Evolutionary conservation across 176 grass and related monocot species (phyloP).

Genomic region (Phyllostachys edulis): DNA sequence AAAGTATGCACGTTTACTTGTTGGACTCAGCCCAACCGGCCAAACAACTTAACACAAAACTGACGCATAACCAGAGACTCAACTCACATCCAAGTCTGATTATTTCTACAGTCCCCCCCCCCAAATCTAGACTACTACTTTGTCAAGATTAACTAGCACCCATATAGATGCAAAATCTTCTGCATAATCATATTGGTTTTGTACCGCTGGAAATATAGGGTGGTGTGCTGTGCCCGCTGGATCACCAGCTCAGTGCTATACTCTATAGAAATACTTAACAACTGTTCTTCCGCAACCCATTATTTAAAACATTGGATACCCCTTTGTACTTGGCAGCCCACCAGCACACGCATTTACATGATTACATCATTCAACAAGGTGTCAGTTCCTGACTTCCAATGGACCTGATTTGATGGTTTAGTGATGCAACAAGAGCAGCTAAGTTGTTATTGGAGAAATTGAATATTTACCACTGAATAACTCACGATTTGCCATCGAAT

Average conservation of each 20-base stretch:
- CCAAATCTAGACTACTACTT: too few relatives aligned
- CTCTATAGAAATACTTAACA: background rate
- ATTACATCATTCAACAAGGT: background rate
- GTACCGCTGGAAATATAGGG: background rate
- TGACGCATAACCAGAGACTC: too few relatives aligned
- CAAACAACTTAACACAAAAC: too few relatives aligned
- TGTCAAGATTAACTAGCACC: too few relatives aligned
- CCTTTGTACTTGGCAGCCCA: background rate
- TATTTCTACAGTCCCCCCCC: too few relatives aligned
- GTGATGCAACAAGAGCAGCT: background rate
- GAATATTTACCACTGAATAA: too few relatives aligned
- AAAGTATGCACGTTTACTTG: too few relatives aligned
- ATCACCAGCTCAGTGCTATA: background rate
- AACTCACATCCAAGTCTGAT: too few relatives aligned
- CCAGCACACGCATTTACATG: background rate
- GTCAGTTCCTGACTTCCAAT: background rate
- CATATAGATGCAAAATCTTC: too few relatives aligned
- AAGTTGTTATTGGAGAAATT: background rate
- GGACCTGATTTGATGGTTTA: background rate
- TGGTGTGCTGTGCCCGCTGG: background rate
- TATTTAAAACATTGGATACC: background rate
- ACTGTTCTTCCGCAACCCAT: background rate
- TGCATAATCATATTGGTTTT: background rate
- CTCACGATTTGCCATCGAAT: too few relatives aligned
- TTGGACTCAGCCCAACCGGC: too few relatives aligned